Conservation (phyloP, 306 rosid genomes). For the Casuarina glauca region DNA sequence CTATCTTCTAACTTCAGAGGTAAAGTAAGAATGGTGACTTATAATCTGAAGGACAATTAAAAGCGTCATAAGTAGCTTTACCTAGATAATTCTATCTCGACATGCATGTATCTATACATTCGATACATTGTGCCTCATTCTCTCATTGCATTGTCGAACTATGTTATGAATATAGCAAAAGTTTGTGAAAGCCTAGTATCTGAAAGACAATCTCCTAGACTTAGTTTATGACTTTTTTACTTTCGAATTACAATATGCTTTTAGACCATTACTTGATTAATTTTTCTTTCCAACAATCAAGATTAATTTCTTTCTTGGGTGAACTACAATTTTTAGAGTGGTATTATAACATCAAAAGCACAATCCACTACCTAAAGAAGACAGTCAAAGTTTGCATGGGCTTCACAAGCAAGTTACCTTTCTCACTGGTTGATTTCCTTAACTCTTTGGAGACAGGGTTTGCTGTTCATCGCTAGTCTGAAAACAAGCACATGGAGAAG, state of each 20-base stretch:
- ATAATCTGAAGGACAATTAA: not conserved
- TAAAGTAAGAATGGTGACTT: too few relatives aligned
- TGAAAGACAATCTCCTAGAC: not conserved
- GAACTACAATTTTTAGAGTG: too few relatives aligned
- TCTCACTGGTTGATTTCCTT: not conserved
- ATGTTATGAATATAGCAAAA: not conserved
- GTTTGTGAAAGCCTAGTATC: not conserved
- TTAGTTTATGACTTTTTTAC: not conserved
- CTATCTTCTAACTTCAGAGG: too few relatives aligned
- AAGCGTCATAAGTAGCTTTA: not conserved
- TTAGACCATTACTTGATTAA: too few relatives aligned
- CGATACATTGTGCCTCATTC: not conserved
- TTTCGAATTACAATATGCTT: too few relatives aligned
- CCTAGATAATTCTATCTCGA: not conserved
- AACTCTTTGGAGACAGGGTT: not conserved
- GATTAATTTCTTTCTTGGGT: too few relatives aligned
- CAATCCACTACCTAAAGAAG: not conserved
- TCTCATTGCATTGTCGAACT: too few relatives aligned
- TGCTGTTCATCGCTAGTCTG: not conserved
- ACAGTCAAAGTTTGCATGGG: not conserved
- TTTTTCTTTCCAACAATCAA: too few relatives aligned
- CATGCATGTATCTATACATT: not conserved
- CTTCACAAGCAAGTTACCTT: not conserved
- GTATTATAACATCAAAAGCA: too few relatives aligned
- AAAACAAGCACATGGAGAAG: not conserved